A percentile compares a stretch with the other conserved stretches of the same genome.
These are phyloP conservation scores for Chaetomium olivaceum DNA, from an alignment of 2,329 filamentous ascomycete species.

Conservation along the genomic window DNA sequence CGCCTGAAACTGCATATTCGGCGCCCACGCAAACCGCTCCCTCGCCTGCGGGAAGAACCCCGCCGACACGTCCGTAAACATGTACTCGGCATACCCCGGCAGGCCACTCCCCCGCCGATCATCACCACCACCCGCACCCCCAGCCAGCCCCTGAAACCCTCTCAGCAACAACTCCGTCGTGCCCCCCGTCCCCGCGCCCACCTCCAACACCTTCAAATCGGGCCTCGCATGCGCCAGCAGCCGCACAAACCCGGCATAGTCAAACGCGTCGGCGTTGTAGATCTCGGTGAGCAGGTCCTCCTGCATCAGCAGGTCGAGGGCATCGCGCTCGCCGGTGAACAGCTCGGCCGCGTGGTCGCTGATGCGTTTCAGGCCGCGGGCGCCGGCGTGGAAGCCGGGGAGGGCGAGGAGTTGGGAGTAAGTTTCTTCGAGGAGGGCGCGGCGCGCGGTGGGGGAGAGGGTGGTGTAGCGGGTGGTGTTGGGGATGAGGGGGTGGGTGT, in stretches of 20 bases:
- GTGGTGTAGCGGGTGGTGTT: neutral
- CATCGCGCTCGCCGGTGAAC: slow-evolving; percentile 7
- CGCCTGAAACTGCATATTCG: slow-evolving; percentile 34
- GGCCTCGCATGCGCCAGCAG: slow-evolving; percentile 22
- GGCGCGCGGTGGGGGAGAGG: neutral
- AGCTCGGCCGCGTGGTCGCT: slow-evolving; percentile 4
- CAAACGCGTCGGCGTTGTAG: slow-evolving; percentile 1
- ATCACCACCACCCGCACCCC: too few species aligned
- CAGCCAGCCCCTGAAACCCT: neutral
- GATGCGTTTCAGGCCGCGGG: slow-evolving; percentile 3
- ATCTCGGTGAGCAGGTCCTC: slow-evolving; percentile 8
- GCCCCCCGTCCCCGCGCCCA: slow-evolving; percentile 32
- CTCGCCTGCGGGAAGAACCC: slow-evolving; percentile 37
- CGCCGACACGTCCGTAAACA: slow-evolving; percentile 30
- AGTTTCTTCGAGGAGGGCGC: neutral
- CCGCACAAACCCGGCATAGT: neutral
- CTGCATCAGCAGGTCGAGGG: slow-evolving; percentile 17
- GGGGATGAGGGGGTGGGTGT: neutral
- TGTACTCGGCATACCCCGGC: slow-evolving; percentile 20
- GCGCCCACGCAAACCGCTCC: slow-evolving; percentile 32
- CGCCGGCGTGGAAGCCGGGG: neutral
- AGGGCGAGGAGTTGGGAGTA: neutral
- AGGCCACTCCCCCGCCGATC: neutral
- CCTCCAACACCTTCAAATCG: slow-evolving; percentile 38
- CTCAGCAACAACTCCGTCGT: slow-evolving; percentile 36